Base-by-base conservation (phyloP, 495 filamentous ascomycete genomes). In the Stereocaulon alpinum region DNA sequence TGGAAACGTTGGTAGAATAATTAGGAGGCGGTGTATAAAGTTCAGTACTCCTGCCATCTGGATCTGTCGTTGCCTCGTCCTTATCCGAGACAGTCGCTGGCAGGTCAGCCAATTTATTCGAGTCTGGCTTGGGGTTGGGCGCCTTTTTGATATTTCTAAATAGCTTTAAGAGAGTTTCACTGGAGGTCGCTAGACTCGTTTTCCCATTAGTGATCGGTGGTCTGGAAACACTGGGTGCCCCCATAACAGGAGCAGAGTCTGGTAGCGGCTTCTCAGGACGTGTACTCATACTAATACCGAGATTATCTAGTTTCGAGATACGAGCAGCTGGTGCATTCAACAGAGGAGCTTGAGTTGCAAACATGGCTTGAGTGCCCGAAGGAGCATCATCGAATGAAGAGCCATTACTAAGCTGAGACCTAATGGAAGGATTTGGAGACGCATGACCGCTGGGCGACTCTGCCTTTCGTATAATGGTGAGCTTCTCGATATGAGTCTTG, bases 401-500 rank as follows among this genome's bases (percentile, higher is more conserved):
- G 6, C 32, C 34, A 10, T n/a, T 55, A 37, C 56, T 54, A 34
- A 29, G 22, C 14, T 58, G 48, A 44, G 56, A 47, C 15, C 40
- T 59, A 41, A 55, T 47, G 12, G 56, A 59, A 44, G 42, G 24
- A 32, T n/a, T 41, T n/a, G 51, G n/a, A 37, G 61, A 20, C 70
- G 55, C 11, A 22, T 49, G 42, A 59, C 63, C 6, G 71, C 48
- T 18, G 10, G 4, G 68, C 69, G 27, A 41, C 61, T 11, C 70
- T 20, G 27, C 61, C 58, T 20, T 65, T 55, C 18, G 50, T 22
- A 45, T 63, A 54, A 27, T 20, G 15, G 37, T 20, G 24, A 69
- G 60, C 34, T 63, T 54, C 14, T 30, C 29, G 18, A 69, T 27
- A 29, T 66, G 51, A 30, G 37, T 17, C 18, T 42, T 44, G 43